Conservation (phyloP, 441 rosid genomes). For the Croton laevigatus region DNA sequence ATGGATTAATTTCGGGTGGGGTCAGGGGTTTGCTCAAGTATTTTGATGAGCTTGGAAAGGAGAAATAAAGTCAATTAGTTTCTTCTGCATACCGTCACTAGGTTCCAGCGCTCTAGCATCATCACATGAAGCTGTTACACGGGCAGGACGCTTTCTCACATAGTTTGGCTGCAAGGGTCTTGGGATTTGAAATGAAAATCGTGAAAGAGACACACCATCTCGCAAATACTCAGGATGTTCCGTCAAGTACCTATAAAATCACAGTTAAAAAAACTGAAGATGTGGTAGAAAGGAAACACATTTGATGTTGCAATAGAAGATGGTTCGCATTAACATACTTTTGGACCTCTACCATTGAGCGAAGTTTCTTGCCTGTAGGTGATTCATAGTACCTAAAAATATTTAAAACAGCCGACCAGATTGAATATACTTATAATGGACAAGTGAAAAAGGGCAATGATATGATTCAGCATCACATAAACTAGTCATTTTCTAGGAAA, state of each 20-base stretch:
- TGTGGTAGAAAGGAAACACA: not conserved
- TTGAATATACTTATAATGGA: not conserved
- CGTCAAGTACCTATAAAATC: slow-evolving; percentile 51
- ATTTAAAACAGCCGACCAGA: not conserved
- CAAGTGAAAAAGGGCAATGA: not conserved
- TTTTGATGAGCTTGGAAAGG: too few relatives aligned
- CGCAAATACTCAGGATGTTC: slow-evolving; percentile 59
- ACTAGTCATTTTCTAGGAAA: not conserved
- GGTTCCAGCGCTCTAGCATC: slow-evolving; percentile 34
- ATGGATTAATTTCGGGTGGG: too few relatives aligned
- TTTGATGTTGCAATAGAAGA: not conserved
- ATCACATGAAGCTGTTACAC: slow-evolving; percentile 34
- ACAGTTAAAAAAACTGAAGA: slow-evolving; percentile 4
- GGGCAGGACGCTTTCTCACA: slow-evolving; percentile 70
- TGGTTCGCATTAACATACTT: slow-evolving; percentile 44
- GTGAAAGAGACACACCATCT: slow-evolving; percentile 55
- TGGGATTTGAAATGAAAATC: slow-evolving; percentile 87
- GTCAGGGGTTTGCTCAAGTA: too few relatives aligned
- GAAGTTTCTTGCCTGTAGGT: slow-evolving; percentile 87
- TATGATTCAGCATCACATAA: not conserved
- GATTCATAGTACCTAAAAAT: slow-evolving; percentile 76
- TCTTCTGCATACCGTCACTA: slow-evolving; percentile 45
- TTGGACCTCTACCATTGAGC: slow-evolving; percentile 79
- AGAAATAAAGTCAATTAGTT: slow-evolving; percentile 9
- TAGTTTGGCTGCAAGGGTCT: slow-evolving; percentile 74